Evolutionary conservation across 176 grass and related monocot species (phyloP), one percentile per base, ranked within the genome.

Genomic region (Miscanthus lutarioriparius): DNA sequence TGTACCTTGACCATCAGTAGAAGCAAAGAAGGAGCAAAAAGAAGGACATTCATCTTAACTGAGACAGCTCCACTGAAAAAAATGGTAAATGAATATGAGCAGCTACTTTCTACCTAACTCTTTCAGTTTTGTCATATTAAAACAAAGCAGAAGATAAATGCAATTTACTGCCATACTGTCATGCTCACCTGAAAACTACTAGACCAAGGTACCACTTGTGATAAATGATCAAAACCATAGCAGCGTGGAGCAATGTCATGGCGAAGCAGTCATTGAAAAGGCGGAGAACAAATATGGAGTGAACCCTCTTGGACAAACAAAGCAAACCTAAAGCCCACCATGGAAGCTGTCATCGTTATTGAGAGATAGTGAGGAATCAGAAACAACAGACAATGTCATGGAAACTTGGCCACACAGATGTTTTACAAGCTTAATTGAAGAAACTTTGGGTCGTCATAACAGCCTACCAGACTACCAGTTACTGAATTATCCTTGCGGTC

Each of bases 31-130:
- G 96, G 93, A 73, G 91, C 96, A 79, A 93, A 95, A 74, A 98
- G 93, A 80, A 98, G 93, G 43, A 92, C 96, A 40, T 98, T 98
- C 96, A 98, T 95, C 87, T 98, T 98, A 93, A 98, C 70, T n/a
- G 96, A 95, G 35, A 98, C 89, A 72, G 96, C 93, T 83, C 82
- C 91, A 72, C 93, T 94, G 88, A 78, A 91, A 78, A 86, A 84
- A 44, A 26, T 12, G 79, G 37, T 1, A 82, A 66, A 17, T 49
- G 33, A 22, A 64, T 48, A 7, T 77, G 41, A 88, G 69, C 30
- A 82, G 78, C 16, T 76, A 15, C 16, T 5, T 22, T 30, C 10
- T 35, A 40, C 11, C 6, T 59, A 77, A 14, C 10, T 32, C 32
- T 47, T 22, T 48, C 45, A 69, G 59, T 58, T 74, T 23, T 3